Conservation (phyloP, 2,329 filamentous ascomycete species). For the Coniochaeta sp. region DNA sequence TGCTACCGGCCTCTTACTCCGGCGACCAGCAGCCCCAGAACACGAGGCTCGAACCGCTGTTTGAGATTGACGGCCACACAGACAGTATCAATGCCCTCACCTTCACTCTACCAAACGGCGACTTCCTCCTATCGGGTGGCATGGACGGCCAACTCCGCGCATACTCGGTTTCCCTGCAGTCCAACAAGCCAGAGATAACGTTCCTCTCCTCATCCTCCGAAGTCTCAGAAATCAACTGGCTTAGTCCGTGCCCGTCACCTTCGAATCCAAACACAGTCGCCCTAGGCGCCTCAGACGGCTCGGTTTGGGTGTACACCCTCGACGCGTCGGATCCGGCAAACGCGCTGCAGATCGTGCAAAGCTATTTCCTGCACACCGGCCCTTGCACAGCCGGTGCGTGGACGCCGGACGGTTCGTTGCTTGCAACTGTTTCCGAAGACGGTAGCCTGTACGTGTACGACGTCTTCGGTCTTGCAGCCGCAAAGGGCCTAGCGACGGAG, state of each 20-base stretch:
- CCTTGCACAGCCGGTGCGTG: constrained; percentile 85
- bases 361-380: constrained; percentile 84
- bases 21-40: constrained; percentile 41
- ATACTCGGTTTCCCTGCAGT: constrained; percentile 47
- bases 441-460: constrained; percentile 88
- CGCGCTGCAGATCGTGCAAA: constrained; percentile 75
- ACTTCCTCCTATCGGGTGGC: constrained; percentile 80
- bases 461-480: constrained; percentile 72
- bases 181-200: constrained; percentile 32
- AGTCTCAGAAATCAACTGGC: constrained; percentile 93
- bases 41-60: constrained; percentile 56
- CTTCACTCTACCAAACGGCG: constrained; percentile 77
- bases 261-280: constrained; percentile 74
- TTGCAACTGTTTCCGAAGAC: constrained; percentile 87
- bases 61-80: constrained; percentile 78
- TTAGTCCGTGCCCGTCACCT: constrained; percentile 65
- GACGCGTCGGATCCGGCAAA: constrained; percentile 52
- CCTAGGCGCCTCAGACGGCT: constrained; percentile 82
- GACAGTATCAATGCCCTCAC: constrained; percentile 83
- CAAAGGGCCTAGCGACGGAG: constrained; percentile 38
- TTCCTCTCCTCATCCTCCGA: constrained; percentile 76
- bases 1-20: constrained; percentile 72
- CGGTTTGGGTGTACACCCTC: constrained; percentile 92
- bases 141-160: constrained; percentile 76
- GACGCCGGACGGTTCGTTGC: constrained; percentile 78